These are phyloP conservation scores for Cyberlindnera xylosilytica DNA, from an alignment of 805 yeast species.

Conservation along the genomic window DNA sequence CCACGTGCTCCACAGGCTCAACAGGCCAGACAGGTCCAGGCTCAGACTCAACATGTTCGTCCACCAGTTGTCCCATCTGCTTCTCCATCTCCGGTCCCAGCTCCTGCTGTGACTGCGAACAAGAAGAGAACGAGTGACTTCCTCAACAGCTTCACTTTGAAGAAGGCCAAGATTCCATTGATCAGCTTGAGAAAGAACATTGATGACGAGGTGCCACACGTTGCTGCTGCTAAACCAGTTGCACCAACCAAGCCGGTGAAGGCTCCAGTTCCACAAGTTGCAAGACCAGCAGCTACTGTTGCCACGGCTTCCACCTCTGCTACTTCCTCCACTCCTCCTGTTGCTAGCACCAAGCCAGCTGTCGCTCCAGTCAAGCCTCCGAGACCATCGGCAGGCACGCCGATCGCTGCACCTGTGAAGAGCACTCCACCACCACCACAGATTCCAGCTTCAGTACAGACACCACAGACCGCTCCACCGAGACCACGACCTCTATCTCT, in stretches of 20 bases:
- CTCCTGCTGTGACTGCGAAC: constrained; percentile 1
- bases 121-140: constrained; percentile 23
- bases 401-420: background rate
- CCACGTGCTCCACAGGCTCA: too few species aligned
- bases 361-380: background rate
- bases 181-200: constrained; percentile 15
- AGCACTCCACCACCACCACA: constrained; percentile 1
- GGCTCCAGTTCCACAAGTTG: background rate
- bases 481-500: background rate
- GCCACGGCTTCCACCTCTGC: background rate
- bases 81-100: background rate
- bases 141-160: constrained; percentile 21
- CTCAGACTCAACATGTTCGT: too few species aligned
- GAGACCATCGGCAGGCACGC: background rate
- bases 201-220: background rate
- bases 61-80: too few species aligned
- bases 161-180: constrained; percentile 27
- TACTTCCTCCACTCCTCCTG: background rate
- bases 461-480: background rate
- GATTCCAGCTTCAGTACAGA: too few species aligned
- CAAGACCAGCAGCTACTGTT: too few species aligned
- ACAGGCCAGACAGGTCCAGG: too few species aligned
- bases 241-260: background rate
- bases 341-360: too few species aligned
- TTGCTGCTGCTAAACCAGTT: background rate